These are phyloP conservation scores for Ramularia endophylla DNA, from an alignment of 2,329 filamentous ascomycete species.

Conservation along the genomic window DNA sequence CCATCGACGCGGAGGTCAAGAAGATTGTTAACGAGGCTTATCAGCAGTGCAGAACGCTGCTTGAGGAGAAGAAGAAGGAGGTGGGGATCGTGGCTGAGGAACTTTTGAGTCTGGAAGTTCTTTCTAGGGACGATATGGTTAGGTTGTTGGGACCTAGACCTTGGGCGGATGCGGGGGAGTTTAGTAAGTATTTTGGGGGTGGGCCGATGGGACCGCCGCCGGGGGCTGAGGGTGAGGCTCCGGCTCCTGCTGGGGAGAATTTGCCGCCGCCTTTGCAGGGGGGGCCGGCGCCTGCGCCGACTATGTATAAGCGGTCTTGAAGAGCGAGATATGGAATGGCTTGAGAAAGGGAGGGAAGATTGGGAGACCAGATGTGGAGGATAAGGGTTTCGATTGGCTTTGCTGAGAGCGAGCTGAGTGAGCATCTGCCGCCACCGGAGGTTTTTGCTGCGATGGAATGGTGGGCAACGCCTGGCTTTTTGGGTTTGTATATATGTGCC, in stretches of 20 bases:
- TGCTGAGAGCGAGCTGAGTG: too few species aligned
- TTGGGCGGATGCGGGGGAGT: constrained; percentile 80
- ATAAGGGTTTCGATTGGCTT: too few species aligned
- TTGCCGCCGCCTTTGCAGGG: constrained; percentile 19
- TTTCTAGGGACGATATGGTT: constrained; percentile 87
- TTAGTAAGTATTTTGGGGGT: constrained; percentile 79
- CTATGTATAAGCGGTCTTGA: constrained; percentile 25
- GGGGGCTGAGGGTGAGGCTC: constrained; percentile 14
- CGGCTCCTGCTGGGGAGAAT: constrained; percentile 10
- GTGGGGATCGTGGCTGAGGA: constrained; percentile 90
- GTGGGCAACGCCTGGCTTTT: too few species aligned
- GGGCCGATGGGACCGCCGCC: constrained; percentile 12
- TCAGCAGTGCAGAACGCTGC: constrained; percentile 76
- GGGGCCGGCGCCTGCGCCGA: constrained; percentile 21
- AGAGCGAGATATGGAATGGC: too few species aligned
- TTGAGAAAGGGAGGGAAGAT: too few species aligned
- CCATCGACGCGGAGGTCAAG: constrained; percentile 86
- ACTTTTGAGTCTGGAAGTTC: constrained; percentile 82
- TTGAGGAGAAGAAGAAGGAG: constrained; percentile 80
- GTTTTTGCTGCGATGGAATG: too few species aligned
- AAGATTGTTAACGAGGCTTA: constrained; percentile 91
- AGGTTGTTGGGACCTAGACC: constrained; percentile 77
- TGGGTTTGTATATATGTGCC: too few species aligned
- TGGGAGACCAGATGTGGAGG: too few species aligned
- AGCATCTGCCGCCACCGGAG: too few species aligned